Percentiles rank a stretch among this genome's conserved stretches.
Evolutionary conservation across 805 yeast genomes (phyloP).

Genomic region (Monosporozyma servazzii): DNA sequence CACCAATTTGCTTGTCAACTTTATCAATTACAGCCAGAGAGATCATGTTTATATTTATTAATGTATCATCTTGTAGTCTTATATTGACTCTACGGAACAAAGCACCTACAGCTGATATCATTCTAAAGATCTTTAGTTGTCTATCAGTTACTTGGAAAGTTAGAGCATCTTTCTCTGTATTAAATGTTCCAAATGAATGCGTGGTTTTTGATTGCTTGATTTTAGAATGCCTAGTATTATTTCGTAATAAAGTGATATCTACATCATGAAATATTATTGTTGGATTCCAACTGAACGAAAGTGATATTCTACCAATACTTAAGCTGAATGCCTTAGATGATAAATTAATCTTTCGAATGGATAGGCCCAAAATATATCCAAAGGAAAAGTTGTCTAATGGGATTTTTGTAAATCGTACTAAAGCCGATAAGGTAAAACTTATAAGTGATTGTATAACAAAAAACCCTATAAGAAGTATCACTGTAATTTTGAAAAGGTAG

Average conservation of each 20-base stretch:
- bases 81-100: slow-evolving; percentile 9
- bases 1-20: slow-evolving; percentile 8
- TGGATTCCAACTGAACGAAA: slow-evolving; percentile 16
- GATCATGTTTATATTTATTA: slow-evolving; percentile 10
- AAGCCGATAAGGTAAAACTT: neutral
- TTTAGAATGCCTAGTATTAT: neutral
- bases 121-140: slow-evolving; percentile 7
- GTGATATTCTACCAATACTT: slow-evolving; percentile 11
- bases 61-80: slow-evolving; percentile 6
- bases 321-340: slow-evolving; percentile 9
- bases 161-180: slow-evolving; percentile 4
- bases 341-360: slow-evolving; percentile 10
- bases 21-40: slow-evolving; percentile 14
- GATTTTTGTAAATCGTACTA: slow-evolving; percentile 2
- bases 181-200: neutral
- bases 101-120: slow-evolving; percentile 11
- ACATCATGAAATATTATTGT: slow-evolving; percentile 15
- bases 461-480: slow-evolving; percentile 2
- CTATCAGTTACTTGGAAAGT: slow-evolving; percentile 8
- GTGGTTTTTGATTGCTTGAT: neutral
- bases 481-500: neutral
- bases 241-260: slow-evolving; percentile 5
- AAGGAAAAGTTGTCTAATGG: slow-evolving; percentile 10
- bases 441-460: slow-evolving; percentile 2
- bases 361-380: slow-evolving; percentile 13